Conservation (phyloP, 2,329 filamentous ascomycete species). For the Metarhizium sp. region DNA sequence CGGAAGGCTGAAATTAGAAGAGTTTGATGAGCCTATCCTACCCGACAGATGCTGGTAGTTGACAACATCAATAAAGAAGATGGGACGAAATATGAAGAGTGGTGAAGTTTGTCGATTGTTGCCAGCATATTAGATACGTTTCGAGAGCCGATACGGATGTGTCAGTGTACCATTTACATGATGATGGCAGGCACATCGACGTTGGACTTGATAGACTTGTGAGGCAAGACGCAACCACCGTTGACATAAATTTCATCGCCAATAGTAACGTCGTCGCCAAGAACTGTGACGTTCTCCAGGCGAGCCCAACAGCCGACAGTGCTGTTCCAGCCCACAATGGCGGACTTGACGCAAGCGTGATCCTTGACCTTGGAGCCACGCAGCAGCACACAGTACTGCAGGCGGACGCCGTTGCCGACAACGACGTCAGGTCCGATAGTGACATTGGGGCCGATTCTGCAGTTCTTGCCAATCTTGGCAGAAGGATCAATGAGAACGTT, state of each 20-base stretch:
- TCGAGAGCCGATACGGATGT: background rate
- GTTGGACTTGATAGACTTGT: slow-evolving; percentile 99
- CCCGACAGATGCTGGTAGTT: background rate
- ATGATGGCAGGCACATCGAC: slow-evolving; percentile 71
- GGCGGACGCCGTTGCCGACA: slow-evolving; percentile 83
- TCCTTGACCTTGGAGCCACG: slow-evolving; percentile 93
- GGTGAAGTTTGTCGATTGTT: background rate
- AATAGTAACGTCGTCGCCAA: slow-evolving; percentile 95
- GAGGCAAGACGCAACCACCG: slow-evolving; percentile 85
- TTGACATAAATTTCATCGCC: slow-evolving; percentile 99
- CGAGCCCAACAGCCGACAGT: slow-evolving; percentile 91
- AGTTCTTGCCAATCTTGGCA: slow-evolving; percentile 96
- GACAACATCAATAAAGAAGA: background rate
- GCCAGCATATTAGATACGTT: background rate
- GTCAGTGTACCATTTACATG: slow-evolving; percentile 36
- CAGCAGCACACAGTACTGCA: slow-evolving; percentile 87
- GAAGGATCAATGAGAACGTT: slow-evolving; percentile 93
- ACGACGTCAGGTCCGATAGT: slow-evolving; percentile 90
- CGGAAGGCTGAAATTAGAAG: background rate
- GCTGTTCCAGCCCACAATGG: slow-evolving; percentile 98
- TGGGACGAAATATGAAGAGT: background rate
- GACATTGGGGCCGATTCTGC: slow-evolving; percentile 94
- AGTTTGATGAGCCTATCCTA: background rate
- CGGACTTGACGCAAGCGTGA: slow-evolving; percentile 97
- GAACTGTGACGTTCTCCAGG: slow-evolving; percentile 94